Conservation (phyloP, 2,329 filamentous ascomycete species). For the Coniochaeta sp. region DNA sequence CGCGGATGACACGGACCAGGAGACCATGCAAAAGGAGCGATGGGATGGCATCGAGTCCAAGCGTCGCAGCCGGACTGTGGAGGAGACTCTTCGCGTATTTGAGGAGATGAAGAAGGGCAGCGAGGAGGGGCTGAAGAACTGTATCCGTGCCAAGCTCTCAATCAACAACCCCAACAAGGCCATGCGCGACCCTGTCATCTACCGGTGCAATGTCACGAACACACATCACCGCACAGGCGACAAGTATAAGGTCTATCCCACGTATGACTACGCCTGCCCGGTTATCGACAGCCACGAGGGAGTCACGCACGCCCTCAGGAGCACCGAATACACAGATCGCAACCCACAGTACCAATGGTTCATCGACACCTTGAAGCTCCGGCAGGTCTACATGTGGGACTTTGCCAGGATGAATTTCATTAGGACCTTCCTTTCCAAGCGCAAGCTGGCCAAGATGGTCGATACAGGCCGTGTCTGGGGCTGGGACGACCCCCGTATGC, state of each 20-base stretch:
- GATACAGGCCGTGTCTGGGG: conserved; percentile 70
- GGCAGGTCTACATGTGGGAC: conserved; percentile 77
- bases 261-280: conserved; percentile 80
- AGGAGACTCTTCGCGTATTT: conserved; percentile 81
- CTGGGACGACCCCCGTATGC: conserved; percentile 85
- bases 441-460: conserved; percentile 78
- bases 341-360: conserved; percentile 88
- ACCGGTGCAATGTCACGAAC: conserved; percentile 72
- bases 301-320: conserved; percentile 65
- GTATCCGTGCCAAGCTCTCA: conserved; percentile 91
- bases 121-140: conserved; percentile 74
- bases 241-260: conserved; percentile 80
- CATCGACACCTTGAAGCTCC: conserved; percentile 63
- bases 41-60: conserved; percentile 77
- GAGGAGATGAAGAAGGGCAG: conserved; percentile 89
- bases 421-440: conserved; percentile 75
- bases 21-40: conserved; percentile 79
- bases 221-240: conserved; percentile 71
- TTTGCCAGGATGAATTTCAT: conserved; percentile 82
- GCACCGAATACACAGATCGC: conserved; percentile 70
- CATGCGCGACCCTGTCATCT: conserved; percentile 93
- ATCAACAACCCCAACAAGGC: conserved; percentile 91
- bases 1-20: conserved; percentile 87
- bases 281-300: conserved; percentile 76
- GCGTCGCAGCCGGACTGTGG: conserved; percentile 68